Evolutionary conservation across 2,329 filamentous ascomycete genomes (phyloP).

Genomic region (Trichoderma gracile): DNA sequence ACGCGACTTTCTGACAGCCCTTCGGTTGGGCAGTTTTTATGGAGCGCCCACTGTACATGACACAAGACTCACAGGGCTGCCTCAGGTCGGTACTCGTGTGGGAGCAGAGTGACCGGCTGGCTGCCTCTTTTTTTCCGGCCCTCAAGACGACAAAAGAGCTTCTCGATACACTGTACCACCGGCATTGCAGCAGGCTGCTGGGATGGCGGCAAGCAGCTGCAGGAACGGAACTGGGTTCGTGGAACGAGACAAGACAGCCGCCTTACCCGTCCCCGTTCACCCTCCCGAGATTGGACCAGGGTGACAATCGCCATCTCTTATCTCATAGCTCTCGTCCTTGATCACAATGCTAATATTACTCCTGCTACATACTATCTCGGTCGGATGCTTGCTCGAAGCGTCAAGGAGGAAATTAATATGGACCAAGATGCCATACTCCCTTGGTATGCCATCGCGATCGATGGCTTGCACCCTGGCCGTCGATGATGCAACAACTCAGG

Average conservation of each 20-base stretch:
- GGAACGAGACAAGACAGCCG: slow-evolving; percentile 3
- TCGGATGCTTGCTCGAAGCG: background rate
- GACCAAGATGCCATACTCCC: no score
- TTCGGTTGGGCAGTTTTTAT: slow-evolving; percentile 5
- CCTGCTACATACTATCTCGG: background rate
- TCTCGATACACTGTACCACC: no score
- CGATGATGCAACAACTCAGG: no score
- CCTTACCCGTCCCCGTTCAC: slow-evolving; percentile 10
- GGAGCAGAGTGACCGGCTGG: slow-evolving; percentile 8
- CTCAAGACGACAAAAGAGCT: background rate
- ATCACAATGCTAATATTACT: background rate
- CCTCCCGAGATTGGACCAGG: background rate
- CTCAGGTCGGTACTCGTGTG: background rate
- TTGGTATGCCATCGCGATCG: background rate
- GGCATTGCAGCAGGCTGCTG: background rate
- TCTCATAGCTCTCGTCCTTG: background rate
- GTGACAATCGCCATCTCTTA: background rate
- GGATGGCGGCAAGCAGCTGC: slow-evolving; percentile 5
- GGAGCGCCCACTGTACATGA: slow-evolving; percentile 15
- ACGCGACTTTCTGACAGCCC: slow-evolving; percentile 14
- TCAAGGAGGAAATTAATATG: no score
- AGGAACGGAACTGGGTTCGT: background rate
- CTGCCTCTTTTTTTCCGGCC: background rate
- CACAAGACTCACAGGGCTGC: background rate
- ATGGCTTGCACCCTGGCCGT: background rate